These are phyloP conservation scores for Micromonas commoda DNA, from an alignment of 139 green algal species.

Conservation along the genomic window DNA sequence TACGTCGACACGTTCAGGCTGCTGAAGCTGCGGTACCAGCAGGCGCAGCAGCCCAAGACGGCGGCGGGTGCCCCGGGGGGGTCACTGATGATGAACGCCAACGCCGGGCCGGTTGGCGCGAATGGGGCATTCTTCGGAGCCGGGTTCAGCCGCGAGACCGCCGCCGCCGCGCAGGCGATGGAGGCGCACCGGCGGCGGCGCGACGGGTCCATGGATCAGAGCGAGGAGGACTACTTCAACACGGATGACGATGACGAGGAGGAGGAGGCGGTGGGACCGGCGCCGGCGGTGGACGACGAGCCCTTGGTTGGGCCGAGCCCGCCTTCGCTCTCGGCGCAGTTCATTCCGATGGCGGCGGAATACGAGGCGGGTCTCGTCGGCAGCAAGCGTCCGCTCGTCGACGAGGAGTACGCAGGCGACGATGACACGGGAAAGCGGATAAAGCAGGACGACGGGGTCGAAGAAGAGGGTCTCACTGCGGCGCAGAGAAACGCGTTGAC, in stretches of 20 bases:
- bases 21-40: slow-evolving; percentile 70
- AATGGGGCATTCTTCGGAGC: not conserved
- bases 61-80: not conserved
- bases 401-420: not conserved
- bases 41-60: slow-evolving; percentile 25
- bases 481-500: slow-evolving; percentile 4
- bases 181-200: slow-evolving; percentile 30
- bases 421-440: not conserved
- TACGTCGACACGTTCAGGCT: slow-evolving; percentile 82
- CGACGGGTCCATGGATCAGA: slow-evolving; percentile 53
- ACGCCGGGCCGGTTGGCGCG: not conserved
- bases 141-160: not conserved
- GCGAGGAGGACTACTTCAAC: slow-evolving; percentile 71
- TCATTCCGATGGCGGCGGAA: too few relatives aligned
- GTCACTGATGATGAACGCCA: not conserved
- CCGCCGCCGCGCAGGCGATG: not conserved
- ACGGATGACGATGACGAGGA: slow-evolving; percentile 19
- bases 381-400: not conserved
- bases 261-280: not conserved
- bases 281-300: slow-evolving; percentile 26
- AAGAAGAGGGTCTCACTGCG: slow-evolving; percentile 14
- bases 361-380: too few relatives aligned
- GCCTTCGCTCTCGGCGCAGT: too few relatives aligned
- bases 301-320: not conserved
- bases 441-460: not conserved